phyloP scores from a whole-genome alignment of 192 early-diverging fungal species.

The Mortierella antarctica region DNA sequence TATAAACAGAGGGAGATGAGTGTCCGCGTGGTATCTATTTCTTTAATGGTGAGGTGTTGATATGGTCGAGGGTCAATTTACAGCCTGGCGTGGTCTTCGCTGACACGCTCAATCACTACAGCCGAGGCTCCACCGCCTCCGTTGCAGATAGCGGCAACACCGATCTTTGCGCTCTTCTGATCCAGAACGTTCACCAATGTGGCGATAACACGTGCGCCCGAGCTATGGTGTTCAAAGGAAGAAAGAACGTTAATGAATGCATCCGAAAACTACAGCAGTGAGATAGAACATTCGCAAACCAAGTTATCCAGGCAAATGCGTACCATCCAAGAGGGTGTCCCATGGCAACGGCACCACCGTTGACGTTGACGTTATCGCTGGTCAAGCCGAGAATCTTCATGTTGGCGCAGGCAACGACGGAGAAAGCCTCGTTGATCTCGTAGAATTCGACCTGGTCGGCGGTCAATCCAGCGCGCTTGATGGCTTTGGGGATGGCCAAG shows the following conservation, averaged over 20 bases:
- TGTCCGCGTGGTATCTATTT: too few species aligned
- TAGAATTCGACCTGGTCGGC: conserved; percentile 77
- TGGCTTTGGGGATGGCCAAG: conserved; percentile 81
- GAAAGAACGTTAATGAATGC: neutral
- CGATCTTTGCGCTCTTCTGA: conserved; percentile 80
- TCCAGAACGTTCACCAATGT: conserved; percentile 82
- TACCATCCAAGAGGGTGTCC: conserved; percentile 98
- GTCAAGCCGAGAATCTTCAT: conserved; percentile 79
- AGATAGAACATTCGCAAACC: neutral
- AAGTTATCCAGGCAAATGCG: neutral
- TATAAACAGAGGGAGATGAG: too few species aligned
- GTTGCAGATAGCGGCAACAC: conserved; percentile 95
- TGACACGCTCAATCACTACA: conserved; percentile 70
- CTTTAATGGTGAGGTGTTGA: too few species aligned
- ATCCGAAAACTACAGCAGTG: neutral
- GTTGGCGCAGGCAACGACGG: conserved; percentile 87
- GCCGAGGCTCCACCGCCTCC: conserved; percentile 95
- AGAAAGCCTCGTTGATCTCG: conserved; percentile 90
- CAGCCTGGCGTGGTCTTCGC: conserved; percentile 43
- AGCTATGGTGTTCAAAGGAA: conserved; percentile 39
- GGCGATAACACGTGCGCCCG: conserved; percentile 89
- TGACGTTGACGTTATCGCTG: conserved; percentile 88
- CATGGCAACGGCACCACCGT: conserved; percentile 95
- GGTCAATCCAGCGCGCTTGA: conserved; percentile 69
- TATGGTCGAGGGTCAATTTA: conserved; percentile 6